Evolutionary conservation across 2,329 filamentous ascomycete species (phyloP).

Genomic region (Tolypocladium amazonense): DNA sequence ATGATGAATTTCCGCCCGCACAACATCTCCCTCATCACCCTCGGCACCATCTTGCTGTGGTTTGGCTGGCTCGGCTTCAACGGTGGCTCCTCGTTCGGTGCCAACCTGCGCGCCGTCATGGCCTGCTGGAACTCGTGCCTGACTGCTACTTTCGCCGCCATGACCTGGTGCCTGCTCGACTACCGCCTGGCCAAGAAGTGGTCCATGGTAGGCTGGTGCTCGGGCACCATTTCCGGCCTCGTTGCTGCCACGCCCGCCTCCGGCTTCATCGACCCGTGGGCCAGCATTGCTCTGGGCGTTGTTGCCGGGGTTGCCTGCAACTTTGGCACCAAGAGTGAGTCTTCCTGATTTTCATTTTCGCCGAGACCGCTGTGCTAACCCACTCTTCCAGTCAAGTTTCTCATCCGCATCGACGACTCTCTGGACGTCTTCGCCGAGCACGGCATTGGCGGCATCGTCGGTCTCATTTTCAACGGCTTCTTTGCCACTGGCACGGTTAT

Average conservation of each 20-base stretch:
- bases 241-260: constrained; percentile 61
- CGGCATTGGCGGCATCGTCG: constrained; percentile 58
- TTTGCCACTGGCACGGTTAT: constrained; percentile 63
- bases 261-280: constrained; percentile 58
- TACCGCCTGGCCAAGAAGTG: constrained; percentile 90
- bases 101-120: constrained; percentile 88
- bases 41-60: constrained; percentile 93
- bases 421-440: constrained; percentile 66
- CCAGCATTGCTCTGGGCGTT: constrained; percentile 54
- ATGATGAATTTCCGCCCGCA: constrained; percentile 99
- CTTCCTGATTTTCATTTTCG: neutral
- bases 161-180: constrained; percentile 93
- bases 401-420: constrained; percentile 57
- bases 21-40: constrained; percentile 94
- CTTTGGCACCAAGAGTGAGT: constrained; percentile 50
- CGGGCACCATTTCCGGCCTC: constrained; percentile 59
- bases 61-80: constrained; percentile 99
- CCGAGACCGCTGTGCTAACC: constrained; percentile 1
- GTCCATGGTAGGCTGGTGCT: constrained; percentile 71
- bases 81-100: constrained; percentile 87
- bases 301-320: constrained; percentile 57
- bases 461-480: constrained; percentile 62
- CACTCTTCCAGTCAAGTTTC: constrained; percentile 38
- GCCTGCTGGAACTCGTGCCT: constrained; percentile 97
- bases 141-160: constrained; percentile 82